Percentiles rank a stretch among this genome's conserved stretches.
These are phyloP conservation scores for Rhamnella rubrinervis DNA, from an alignment of 331 rosid species.

Conservation along the genomic window DNA sequence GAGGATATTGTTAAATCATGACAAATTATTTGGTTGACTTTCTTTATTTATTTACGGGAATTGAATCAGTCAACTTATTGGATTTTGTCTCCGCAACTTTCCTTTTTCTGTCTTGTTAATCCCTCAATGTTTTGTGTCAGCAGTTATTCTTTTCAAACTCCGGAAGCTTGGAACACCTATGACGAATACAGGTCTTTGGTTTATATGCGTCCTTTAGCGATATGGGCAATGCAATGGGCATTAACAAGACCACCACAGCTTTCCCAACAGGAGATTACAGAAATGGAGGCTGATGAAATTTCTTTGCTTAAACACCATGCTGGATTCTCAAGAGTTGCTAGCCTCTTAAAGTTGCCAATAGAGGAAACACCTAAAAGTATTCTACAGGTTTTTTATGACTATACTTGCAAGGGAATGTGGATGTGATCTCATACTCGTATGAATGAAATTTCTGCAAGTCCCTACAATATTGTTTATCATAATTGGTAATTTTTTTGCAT, in stretches of 20 bases:
- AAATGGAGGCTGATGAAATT: conserved; percentile 43
- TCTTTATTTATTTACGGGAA: too few species aligned
- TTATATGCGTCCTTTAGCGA: conserved; percentile 96
- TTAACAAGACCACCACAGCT: conserved; percentile 50
- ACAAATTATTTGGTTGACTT: too few species aligned
- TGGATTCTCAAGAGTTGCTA: conserved; percentile 73
- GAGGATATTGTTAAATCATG: too few species aligned
- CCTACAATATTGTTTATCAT: too few species aligned
- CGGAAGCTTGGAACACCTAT: conserved; percentile 76
- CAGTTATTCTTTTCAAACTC: conserved; percentile 90
- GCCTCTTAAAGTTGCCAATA: conserved; percentile 61
- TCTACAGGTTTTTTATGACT: conserved; percentile 62
- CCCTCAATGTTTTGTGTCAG: conserved; percentile 22
- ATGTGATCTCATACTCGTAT: conserved; percentile 11
- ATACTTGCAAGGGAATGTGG: conserved; percentile 65
- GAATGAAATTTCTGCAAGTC: too few species aligned
- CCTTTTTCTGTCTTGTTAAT: conserved; percentile 16
- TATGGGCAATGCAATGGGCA: conserved; percentile 99
- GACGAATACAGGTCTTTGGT: conserved; percentile 67
- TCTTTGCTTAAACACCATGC: conserved; percentile 42
- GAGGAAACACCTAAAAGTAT: conserved; percentile 50
- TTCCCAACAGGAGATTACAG: conserved; percentile 10
- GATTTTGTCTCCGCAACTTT: not conserved
- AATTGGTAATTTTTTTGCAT: too few species aligned
- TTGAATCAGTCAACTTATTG: not conserved